phyloP scores from a whole-genome alignment of 805 yeast species.

The Maudiozyma bulderi region DNA sequence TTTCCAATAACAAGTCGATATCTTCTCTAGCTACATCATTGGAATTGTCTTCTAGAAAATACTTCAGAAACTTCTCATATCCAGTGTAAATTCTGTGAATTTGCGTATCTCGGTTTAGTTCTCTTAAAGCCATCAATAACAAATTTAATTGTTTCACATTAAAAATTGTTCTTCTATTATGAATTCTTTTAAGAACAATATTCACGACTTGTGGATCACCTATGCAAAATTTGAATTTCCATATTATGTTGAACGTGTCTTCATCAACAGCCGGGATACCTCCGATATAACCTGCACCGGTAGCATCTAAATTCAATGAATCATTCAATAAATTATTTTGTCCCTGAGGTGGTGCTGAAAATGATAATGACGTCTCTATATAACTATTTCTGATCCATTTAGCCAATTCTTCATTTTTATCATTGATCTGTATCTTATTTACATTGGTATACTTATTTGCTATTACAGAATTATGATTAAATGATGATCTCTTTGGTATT shows the following conservation, averaged over 20 bases:
- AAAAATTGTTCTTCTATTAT: conserved; percentile 8
- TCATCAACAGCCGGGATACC: conserved; percentile 6
- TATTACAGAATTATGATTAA: not conserved
- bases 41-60: not conserved
- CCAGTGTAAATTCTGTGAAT: conserved; percentile 15
- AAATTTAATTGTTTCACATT: conserved; percentile 10
- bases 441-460: not conserved
- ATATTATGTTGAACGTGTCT: conserved; percentile 6
- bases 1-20: conserved; percentile 9
- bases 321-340: not conserved
- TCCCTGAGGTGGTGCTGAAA: not conserved
- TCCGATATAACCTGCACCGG: conserved; percentile 2
- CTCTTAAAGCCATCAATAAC: conserved; percentile 9
- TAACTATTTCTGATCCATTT: conserved; percentile 8
- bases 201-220: conserved; percentile 9
- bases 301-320: not conserved
- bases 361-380: conserved; percentile 2
- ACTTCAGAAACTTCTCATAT: conserved; percentile 6
- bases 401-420: conserved; percentile 3
- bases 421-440: not conserved
- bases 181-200: conserved; percentile 6
- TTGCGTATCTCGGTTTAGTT: conserved; percentile 10
- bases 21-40: not conserved
- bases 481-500: not conserved
- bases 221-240: conserved; percentile 13